Base-by-base conservation (phyloP, 1,284 basidiomycete species). In the Clitocybe nebularis region DNA sequence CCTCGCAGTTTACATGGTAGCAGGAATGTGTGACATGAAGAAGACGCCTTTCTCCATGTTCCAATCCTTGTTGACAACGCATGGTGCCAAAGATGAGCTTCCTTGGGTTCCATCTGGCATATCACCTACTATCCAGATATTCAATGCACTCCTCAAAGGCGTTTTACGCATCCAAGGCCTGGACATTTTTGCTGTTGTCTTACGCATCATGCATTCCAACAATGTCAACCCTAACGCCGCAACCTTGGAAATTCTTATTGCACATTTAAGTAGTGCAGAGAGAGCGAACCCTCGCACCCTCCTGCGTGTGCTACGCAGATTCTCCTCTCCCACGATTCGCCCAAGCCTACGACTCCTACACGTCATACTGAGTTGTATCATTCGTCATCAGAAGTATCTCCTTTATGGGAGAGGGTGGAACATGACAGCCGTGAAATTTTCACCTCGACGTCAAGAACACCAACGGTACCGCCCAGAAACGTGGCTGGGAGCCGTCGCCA, bases 111-210 rank as follows among this genome's bases (percentile, higher is more conserved):
- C 67, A 19, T 54, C 62, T 10, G 59, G 55, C 26, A 54, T 77
- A 14, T 39, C 26, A 24, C 75, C 75, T 17, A 74, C 71, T 2
- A 62, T 64, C 17, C 63, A 71, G 29, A 61, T 84, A 13, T 74
- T 84, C 63, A 86, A 88, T 53, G 68, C 76, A 10, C 57, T 83
- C 14, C 58, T 85, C 8, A 64, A 64, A 34, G 74, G 75, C 23
- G 43, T 75, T 8, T 58, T 85, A 41, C 56, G 55, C 20, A 59
- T 60, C 29, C 66, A 63, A 45, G 80, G 81, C 26, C 56, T 85
- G 29, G 46, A 60, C 23, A 70, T 66, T 24, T 68, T 75, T 39
- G 63, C 58, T 26, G 49, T 51, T 36, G 58, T 83, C 29, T 61
- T 81, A 44, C 60, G 60, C 17, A 64, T 80, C 41, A 85, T 89